Evolutionary conservation across 2,329 filamentous ascomycete genomes (phyloP).

Genomic region (Alternaria dauci): DNA sequence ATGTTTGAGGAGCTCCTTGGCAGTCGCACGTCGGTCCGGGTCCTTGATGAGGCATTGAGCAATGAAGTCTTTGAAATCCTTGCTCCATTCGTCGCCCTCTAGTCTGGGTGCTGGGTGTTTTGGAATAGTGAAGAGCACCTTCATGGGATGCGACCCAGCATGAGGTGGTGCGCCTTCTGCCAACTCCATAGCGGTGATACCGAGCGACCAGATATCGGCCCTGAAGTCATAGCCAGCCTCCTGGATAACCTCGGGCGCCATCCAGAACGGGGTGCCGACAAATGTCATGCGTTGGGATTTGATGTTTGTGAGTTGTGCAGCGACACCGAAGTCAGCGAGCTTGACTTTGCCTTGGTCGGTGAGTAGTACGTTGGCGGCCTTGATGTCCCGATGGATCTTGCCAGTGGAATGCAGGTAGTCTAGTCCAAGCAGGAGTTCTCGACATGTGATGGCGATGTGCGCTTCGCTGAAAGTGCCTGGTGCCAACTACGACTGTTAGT

Average conservation of each 20-base stretch:
- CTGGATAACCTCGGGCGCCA: conserved; percentile 98
- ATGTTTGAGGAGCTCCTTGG: conserved; percentile 86
- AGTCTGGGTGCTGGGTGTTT: conserved; percentile 86
- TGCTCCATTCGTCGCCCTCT: conserved; percentile 81
- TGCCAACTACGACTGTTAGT: conserved; percentile 71
- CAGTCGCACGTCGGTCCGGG: conserved; percentile 81
- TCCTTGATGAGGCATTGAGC: conserved; percentile 92
- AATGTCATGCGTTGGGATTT: conserved; percentile 98
- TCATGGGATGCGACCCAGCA: conserved; percentile 97
- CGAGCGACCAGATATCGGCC: conserved; percentile 96
- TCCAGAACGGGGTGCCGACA: conserved; percentile 99
- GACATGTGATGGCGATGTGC: conserved; percentile 93
- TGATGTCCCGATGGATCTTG: conserved; percentile 97
- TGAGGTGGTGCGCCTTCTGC: conserved; percentile 93
- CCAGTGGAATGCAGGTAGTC: conserved; percentile 94
- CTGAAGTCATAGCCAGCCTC: conserved; percentile 98
- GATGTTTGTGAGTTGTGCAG: conserved; percentile 95
- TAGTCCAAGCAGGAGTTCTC: conserved; percentile 86
- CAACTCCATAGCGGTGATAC: conserved; percentile 91
- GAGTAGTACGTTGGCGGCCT: conserved; percentile 95
- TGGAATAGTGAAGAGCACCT: conserved; percentile 93
- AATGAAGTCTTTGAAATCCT: conserved; percentile 93
- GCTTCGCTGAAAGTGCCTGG: conserved; percentile 86
- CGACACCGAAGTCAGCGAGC: conserved; percentile 95
- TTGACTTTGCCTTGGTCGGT: conserved; percentile 91